Percentiles rank a stretch among this genome's conserved stretches.
phyloP scores from a whole-genome alignment of 139 green algal species.

The Picochlorum sp. region DNA sequence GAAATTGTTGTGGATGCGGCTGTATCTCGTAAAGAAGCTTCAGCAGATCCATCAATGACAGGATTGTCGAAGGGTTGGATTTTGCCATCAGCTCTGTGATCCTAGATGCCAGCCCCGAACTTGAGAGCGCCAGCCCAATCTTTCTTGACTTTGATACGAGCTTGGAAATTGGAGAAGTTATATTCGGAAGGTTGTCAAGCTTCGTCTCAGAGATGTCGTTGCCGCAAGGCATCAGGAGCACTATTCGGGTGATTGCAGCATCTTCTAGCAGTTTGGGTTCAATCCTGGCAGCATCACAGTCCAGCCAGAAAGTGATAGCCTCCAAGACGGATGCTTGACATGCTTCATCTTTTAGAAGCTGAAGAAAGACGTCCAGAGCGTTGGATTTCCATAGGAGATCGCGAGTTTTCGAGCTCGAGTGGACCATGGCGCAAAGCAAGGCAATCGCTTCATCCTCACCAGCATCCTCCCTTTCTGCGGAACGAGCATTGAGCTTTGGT shows the following conservation, averaged over 20 bases:
- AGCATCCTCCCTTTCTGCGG: conserved; percentile 17
- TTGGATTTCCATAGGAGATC: conserved; percentile 46
- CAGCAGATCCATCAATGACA: conserved; percentile 48
- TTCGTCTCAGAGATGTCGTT: conserved; percentile 4
- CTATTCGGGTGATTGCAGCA: conserved; percentile 39
- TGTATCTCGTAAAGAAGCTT: conserved; percentile 64
- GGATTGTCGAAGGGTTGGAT: conserved; percentile 15
- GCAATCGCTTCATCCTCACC: conserved; percentile 43
- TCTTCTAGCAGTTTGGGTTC: conserved; percentile 48
- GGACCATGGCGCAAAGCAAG: conserved; percentile 58
- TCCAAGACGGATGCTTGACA: conserved; percentile 47
- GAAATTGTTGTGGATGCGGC: conserved; percentile 69
- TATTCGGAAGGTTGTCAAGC: conserved; percentile 23
- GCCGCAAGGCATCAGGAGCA: conserved; percentile 37
- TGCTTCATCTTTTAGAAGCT: conserved; percentile 49
- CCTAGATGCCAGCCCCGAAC: conserved; percentile 24
- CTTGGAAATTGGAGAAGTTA: conserved; percentile 28
- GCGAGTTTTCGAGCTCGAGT: conserved; percentile 38
- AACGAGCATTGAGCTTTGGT: conserved; percentile 8
- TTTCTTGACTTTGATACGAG: conserved; percentile 26
- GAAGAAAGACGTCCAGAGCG: conserved; percentile 60
- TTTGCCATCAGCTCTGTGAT: conserved; percentile 34
- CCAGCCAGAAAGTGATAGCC: conserved; percentile 61
- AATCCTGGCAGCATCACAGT: conserved; percentile 48
- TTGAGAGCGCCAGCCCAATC: conserved; percentile 20